Evolutionary conservation across 1,284 basidiomycete species (phyloP).

Genomic region (Rugosomyces carneus): DNA sequence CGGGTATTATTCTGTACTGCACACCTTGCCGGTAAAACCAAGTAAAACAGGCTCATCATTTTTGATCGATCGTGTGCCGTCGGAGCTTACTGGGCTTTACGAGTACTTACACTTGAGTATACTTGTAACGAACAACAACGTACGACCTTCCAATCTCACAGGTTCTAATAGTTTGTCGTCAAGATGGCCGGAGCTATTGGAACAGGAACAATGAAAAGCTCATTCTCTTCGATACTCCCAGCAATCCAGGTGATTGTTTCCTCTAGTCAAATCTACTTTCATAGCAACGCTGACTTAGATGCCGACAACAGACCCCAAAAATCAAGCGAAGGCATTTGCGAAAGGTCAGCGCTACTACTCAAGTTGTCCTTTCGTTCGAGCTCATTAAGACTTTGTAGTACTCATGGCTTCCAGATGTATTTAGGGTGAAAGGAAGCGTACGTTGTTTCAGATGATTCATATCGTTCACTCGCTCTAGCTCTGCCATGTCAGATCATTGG

Average conservation of each 20-base stretch:
- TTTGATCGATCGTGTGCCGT: no score
- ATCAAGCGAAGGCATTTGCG: slow-evolving; percentile 40
- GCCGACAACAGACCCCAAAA: slow-evolving; percentile 26
- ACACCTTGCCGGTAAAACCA: no score
- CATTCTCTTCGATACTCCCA: slow-evolving; percentile 30
- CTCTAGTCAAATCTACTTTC: neutral
- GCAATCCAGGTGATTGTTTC: slow-evolving; percentile 25
- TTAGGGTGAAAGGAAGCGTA: slow-evolving; percentile 75
- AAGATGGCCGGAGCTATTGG: slow-evolving; percentile 13
- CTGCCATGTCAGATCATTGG: slow-evolving; percentile 46
- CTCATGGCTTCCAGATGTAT: slow-evolving; percentile 85
- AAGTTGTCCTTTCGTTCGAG: neutral
- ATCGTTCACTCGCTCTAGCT: slow-evolving; percentile 3
- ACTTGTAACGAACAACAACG: no score
- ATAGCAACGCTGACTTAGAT: slow-evolving; percentile 1
- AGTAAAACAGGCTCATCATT: no score
- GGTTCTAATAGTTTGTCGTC: neutral
- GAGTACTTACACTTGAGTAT: neutral
- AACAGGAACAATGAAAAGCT: slow-evolving; percentile 24
- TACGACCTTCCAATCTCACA: neutral
- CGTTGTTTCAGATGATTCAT: slow-evolving; percentile 20
- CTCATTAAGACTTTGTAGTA: slow-evolving; percentile 41
- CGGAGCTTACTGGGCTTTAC: no score
- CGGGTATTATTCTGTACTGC: no score
- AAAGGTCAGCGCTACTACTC: slow-evolving; percentile 26